These are phyloP conservation scores for Gastrolobium villosum DNA, from an alignment of 306 rosid species.

Conservation along the genomic window DNA sequence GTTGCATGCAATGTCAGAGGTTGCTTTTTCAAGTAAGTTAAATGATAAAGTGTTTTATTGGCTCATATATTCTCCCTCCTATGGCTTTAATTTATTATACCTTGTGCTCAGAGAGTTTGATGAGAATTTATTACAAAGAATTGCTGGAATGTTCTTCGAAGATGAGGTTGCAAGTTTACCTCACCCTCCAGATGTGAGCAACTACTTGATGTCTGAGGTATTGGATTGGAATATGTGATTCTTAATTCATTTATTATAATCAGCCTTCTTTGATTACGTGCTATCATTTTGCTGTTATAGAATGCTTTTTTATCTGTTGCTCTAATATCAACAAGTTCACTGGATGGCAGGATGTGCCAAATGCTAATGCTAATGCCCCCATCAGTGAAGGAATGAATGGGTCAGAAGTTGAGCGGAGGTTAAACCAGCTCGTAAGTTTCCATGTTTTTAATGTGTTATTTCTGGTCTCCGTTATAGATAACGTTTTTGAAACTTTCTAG, in stretches of 20 bases:
- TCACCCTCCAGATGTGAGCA: constrained; percentile 94
- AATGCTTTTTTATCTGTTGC: constrained; percentile 37
- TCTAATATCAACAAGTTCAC: constrained; percentile 43
- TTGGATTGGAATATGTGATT: constrained; percentile 44
- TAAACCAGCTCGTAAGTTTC: constrained; percentile 67
- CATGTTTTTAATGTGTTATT: constrained; percentile 32
- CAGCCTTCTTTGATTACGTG: constrained; percentile 26
- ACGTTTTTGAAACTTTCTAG: constrained; percentile 29
- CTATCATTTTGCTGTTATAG: constrained; percentile 22
- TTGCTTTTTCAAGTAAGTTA: constrained; percentile 86
- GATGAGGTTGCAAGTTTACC: constrained; percentile 88
- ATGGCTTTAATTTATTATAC: constrained; percentile 45
- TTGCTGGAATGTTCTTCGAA: constrained; percentile 79
- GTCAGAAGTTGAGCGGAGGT: constrained; percentile 77
- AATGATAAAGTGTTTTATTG: constrained; percentile 27
- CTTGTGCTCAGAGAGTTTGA: constrained; percentile 81
- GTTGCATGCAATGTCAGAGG: constrained; percentile 97
- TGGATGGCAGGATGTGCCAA: constrained; percentile 78
- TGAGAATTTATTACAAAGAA: constrained; percentile 80
- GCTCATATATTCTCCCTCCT: constrained; percentile 20
- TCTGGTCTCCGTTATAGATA: constrained; percentile 36
- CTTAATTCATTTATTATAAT: constrained; percentile 36
- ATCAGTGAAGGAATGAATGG: constrained; percentile 82
- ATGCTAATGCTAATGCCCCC: constrained; percentile 70
- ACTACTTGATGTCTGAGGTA: constrained; percentile 96